Conservation (phyloP, 257 asterid species). For the Perilla frutescens region DNA sequence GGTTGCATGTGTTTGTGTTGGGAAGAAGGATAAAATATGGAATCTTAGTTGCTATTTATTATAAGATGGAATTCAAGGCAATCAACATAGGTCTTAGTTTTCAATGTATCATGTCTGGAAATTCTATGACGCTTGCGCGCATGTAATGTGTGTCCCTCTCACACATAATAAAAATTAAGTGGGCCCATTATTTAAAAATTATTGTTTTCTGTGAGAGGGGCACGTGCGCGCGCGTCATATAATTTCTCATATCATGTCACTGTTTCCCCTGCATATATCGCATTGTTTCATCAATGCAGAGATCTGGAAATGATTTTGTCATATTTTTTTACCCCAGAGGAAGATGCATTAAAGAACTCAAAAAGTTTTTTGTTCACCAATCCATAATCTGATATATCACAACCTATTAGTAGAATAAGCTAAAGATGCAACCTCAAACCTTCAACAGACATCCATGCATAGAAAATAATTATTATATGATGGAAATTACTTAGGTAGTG, state of each 20-base stretch:
- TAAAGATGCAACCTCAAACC: conserved; percentile 21
- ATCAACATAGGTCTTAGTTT: conserved; percentile 3
- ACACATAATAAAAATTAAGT: too few relatives aligned
- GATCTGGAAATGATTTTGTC: not conserved
- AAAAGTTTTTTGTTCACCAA: conserved; percentile 1
- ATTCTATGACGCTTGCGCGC: too few relatives aligned
- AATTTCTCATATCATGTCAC: not conserved
- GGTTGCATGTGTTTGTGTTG: not conserved
- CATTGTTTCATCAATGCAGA: not conserved
- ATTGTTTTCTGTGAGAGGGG: too few relatives aligned
- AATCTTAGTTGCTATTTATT: not conserved
- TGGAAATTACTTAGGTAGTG: not conserved
- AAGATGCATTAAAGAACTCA: not conserved
- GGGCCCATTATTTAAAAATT: too few relatives aligned
- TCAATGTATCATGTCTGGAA: not conserved
- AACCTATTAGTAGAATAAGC: not conserved
- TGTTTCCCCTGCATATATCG: not conserved
- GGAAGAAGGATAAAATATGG: not conserved
- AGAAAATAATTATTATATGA: not conserved
- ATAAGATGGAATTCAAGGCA: not conserved
- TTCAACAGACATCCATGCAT: not conserved
- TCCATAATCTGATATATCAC: conserved; percentile 4
- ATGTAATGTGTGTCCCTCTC: too few relatives aligned
- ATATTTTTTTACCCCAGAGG: not conserved
- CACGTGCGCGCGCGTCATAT: too few relatives aligned